phyloP scores from a whole-genome alignment of 257 asterid species.

The Nicotiana noctiflora region DNA sequence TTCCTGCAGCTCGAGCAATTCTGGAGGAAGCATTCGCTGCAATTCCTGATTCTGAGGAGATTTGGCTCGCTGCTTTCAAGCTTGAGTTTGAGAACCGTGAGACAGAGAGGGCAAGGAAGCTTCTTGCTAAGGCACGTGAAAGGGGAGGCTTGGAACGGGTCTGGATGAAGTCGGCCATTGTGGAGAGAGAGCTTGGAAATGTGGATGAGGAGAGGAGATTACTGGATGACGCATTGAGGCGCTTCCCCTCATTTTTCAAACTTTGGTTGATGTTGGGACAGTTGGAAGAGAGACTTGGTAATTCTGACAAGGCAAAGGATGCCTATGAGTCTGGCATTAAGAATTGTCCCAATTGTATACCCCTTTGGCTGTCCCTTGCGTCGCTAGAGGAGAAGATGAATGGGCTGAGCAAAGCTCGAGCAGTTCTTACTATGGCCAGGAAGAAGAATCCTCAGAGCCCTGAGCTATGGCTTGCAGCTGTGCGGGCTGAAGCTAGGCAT shows the following conservation, averaged over 20 bases:
- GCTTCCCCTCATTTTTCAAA: constrained; percentile 70
- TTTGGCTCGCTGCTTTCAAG: constrained; percentile 97
- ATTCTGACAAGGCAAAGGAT: constrained; percentile 56
- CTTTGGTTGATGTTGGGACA: constrained; percentile 94
- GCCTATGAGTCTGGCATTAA: constrained; percentile 60
- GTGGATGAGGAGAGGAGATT: constrained; percentile 63
- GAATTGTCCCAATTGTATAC: constrained; percentile 59
- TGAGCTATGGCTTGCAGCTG: constrained; percentile 86
- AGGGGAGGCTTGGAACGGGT: constrained; percentile 87
- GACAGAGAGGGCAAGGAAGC: constrained; percentile 80
- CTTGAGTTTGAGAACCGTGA: constrained; percentile 96
- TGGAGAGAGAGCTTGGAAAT: constrained; percentile 84
- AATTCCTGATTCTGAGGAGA: constrained; percentile 91
- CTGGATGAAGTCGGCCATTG: constrained; percentile 98
- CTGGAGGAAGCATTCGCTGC: constrained; percentile 95
- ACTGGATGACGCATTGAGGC: constrained; percentile 70
- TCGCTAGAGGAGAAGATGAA: constrained; percentile 66
- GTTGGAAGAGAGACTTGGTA: constrained; percentile 68
- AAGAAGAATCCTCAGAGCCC: constrained; percentile 76
- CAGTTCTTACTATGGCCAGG: constrained; percentile 75
- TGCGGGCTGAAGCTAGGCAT: constrained; percentile 69
- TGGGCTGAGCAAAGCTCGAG: constrained; percentile 73
- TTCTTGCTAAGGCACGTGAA: constrained; percentile 89
- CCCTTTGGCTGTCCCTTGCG: constrained; percentile 83
- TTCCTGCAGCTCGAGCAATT: constrained; percentile 89